Conservation (phyloP, 2,329 filamentous ascomycete genomes). For the Clonostachys rhizophaga region DNA sequence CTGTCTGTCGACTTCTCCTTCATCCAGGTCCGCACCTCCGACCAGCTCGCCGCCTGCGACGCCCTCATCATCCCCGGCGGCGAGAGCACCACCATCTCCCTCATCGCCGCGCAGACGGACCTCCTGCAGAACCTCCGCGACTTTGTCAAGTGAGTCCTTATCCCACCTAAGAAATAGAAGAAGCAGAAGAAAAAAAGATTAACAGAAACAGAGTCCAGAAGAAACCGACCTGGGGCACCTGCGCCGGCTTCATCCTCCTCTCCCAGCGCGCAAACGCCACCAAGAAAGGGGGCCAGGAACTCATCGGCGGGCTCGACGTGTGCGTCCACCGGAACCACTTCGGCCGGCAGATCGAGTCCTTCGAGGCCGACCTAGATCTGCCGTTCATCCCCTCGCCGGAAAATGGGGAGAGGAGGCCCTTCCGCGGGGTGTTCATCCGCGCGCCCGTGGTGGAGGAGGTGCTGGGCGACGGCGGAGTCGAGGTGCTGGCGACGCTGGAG, state of each 20-base stretch:
- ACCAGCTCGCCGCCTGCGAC: conserved; percentile 69
- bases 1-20: conserved; percentile 47
- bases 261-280: conserved; percentile 83
- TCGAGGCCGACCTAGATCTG: conserved; percentile 70
- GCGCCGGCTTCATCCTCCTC: conserved; percentile 88
- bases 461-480: conserved; percentile 39
- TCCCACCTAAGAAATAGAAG: background rate
- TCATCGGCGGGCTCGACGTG: conserved; percentile 89
- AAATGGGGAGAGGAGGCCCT: conserved; percentile 31
- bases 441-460: conserved; percentile 90
- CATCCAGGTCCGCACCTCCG: conserved; percentile 73
- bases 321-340: conserved; percentile 93
- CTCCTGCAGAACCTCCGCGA: conserved; percentile 79
- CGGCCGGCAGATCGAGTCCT: conserved; percentile 88
- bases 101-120: conserved; percentile 77
- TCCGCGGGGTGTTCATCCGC: conserved; percentile 86
- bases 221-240: conserved; percentile 92
- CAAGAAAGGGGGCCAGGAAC: conserved; percentile 86
- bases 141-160: conserved; percentile 74
- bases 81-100: conserved; percentile 89
- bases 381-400: conserved; percentile 53
- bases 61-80: conserved; percentile 88
- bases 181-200: background rate
- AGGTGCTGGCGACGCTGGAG: conserved; percentile 48
- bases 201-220: conserved; percentile 55